Evolutionary conservation across 352 stramenopile genomes (phyloP).

Genomic region (Pythium brassicae): DNA sequence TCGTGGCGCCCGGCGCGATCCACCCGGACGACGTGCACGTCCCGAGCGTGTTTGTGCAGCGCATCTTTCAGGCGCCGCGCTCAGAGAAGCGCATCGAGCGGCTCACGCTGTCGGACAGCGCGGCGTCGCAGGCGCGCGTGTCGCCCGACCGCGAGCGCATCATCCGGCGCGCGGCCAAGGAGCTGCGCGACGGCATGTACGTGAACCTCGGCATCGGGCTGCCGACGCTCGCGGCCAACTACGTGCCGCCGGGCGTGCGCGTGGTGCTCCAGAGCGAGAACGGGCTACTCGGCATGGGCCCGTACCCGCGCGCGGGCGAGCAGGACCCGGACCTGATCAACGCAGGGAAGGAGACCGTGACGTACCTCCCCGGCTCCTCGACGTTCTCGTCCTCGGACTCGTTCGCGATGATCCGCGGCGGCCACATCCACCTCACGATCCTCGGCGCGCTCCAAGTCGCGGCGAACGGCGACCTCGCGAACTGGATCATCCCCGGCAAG

Average conservation of each 20-base stretch:
- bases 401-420: slow-evolving; percentile 97
- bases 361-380: slow-evolving; percentile 88
- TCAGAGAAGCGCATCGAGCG: slow-evolving; percentile 95
- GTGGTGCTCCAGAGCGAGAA: slow-evolving; percentile 97
- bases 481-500: slow-evolving; percentile 96
- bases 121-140: slow-evolving; percentile 56
- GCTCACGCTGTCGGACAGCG: slow-evolving; percentile 80
- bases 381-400: slow-evolving; percentile 93
- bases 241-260: slow-evolving; percentile 90
- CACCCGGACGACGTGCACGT: slow-evolving; percentile 94
- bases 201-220: slow-evolving; percentile 97
- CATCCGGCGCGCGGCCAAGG: slow-evolving; percentile 89
- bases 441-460: slow-evolving; percentile 93
- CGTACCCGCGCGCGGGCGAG: slow-evolving; percentile 86
- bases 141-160: slow-evolving; percentile 88
- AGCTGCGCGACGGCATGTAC: slow-evolving; percentile 94
- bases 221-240: slow-evolving; percentile 94
- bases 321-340: slow-evolving; percentile 96
- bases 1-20: slow-evolving; percentile 92
- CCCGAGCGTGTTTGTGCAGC: slow-evolving; percentile 94
- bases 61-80: slow-evolving; percentile 88
- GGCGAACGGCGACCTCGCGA: slow-evolving; percentile 92
- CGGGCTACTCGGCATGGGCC: slow-evolving; percentile 92
- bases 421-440: slow-evolving; percentile 96
- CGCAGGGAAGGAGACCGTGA: slow-evolving; percentile 97